phyloP scores from a whole-genome alignment of 176 grass and related monocot species.

The Bolboschoenus planiculmis region DNA sequence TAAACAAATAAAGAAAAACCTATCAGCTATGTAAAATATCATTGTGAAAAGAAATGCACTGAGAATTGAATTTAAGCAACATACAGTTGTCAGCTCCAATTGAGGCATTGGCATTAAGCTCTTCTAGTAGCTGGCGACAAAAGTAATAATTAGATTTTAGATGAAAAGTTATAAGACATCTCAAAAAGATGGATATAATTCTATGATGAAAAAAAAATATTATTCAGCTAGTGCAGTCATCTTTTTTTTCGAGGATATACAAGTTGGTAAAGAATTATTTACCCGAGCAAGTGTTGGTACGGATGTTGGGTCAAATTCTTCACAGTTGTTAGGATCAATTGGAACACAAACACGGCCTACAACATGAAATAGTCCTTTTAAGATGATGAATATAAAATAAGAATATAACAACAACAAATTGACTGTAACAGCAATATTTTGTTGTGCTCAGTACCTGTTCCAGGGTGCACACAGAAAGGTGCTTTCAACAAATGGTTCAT shows the following conservation, averaged over 20 bases:
- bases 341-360: conserved; percentile 80
- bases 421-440: neutral
- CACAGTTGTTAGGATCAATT: conserved; percentile 73
- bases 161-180: too few species aligned
- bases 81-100: conserved; percentile 49
- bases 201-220: too few species aligned
- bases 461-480: conserved; percentile 89
- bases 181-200: too few species aligned
- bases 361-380: conserved; percentile 16
- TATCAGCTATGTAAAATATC: neutral
- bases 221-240: conserved; percentile 13
- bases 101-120: conserved; percentile 56
- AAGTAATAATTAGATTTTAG: conserved; percentile 7
- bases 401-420: neutral
- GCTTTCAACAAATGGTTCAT: conserved; percentile 99
- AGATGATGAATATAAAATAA: conserved; percentile 9
- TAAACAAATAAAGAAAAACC: too few species aligned
- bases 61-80: neutral
- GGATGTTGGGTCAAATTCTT: conserved; percentile 74
- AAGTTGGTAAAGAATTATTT: conserved; percentile 11
- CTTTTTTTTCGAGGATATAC: neutral
- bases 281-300: conserved; percentile 75
- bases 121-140: conserved; percentile 54
- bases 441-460: conserved; percentile 50
- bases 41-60: neutral